Base-by-base conservation (phyloP, 2,329 filamentous ascomycete species). In the Aspergillus sp. region DNA sequence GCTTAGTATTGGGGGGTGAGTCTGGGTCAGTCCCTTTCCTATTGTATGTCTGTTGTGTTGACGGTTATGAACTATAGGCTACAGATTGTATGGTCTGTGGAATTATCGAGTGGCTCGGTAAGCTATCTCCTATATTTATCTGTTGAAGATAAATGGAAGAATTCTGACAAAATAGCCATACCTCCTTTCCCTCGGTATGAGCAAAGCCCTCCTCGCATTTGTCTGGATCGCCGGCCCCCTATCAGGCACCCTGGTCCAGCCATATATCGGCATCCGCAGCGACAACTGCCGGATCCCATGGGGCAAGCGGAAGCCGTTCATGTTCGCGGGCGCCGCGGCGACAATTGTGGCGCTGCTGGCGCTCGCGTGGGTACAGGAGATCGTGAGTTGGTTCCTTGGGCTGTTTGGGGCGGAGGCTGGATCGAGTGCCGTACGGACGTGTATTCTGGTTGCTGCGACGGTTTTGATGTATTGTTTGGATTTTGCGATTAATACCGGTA, bases 51-150 rank as follows among this genome's bases (percentile, higher is more conserved):
- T 19, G 19, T 19, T 29, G 12, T 30, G 33, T 29, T 29, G 33
- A 32, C 19, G 19, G 19, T 19, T 19, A 19, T 19, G 19, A 19
- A 19, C 19, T 19, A 19, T 53, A 77, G 88, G 27, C 73, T 97
- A 52, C 91, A 97, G 70, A 86, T 97, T 56, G 89, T 91, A 29
- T 97, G 91, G 91, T 90, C 90, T 1, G 89, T 95, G 38, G 91
- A 97, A 67, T 76, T 95, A 38, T 94, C 89, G 45, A 91, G 94
- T 72, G 90, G 90, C 57, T 95, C 91, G 45, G 77, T 79, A 64
- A 60, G 75, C 68, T 29, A 2, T 19, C 19, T 19, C 19, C 27
- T 41, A 35, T 39, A 26, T 7, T 29, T 9, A 5, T 12, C 10
- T 32, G 32, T 26, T 28, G 19, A 8, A 32, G 12, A 43, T 19